A percentile compares a stretch with the other conserved stretches of the same genome.
Conservation (phyloP, 345 rosid species). For the Conringia planisiliqua region DNA sequence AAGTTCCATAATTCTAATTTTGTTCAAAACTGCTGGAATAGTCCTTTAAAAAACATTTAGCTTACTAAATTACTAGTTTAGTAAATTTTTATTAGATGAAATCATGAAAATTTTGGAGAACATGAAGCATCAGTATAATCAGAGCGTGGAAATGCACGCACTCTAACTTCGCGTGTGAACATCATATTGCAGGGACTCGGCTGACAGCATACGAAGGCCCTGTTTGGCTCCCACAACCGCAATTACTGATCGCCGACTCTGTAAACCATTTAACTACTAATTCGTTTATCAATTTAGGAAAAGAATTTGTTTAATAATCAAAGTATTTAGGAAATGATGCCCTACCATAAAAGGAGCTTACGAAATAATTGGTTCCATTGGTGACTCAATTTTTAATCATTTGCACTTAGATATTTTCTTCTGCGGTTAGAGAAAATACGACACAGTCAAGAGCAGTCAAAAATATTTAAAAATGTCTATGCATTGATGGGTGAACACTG, state of each 20-base stretch:
- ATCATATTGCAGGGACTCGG: background rate
- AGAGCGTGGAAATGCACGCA: background rate
- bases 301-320: background rate
- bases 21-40: background rate
- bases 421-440: no score
- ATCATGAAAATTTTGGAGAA: background rate
- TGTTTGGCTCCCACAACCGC: slow-evolving; percentile 6
- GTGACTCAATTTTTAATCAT: background rate
- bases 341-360: background rate
- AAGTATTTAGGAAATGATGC: background rate
- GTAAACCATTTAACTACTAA: background rate
- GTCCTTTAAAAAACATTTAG: background rate
- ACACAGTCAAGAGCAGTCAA: no score
- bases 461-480: no score
- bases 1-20: background rate
- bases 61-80: background rate
- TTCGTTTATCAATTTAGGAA: background rate
- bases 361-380: background rate
- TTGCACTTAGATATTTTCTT: background rate
- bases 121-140: background rate
- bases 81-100: background rate
- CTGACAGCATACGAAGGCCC: slow-evolving; percentile 3
- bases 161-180: background rate
- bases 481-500: no score
- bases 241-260: background rate